These are phyloP conservation scores for Diaporthe ilicicola DNA, from an alignment of 2,329 filamentous ascomycete species.

Conservation along the genomic window DNA sequence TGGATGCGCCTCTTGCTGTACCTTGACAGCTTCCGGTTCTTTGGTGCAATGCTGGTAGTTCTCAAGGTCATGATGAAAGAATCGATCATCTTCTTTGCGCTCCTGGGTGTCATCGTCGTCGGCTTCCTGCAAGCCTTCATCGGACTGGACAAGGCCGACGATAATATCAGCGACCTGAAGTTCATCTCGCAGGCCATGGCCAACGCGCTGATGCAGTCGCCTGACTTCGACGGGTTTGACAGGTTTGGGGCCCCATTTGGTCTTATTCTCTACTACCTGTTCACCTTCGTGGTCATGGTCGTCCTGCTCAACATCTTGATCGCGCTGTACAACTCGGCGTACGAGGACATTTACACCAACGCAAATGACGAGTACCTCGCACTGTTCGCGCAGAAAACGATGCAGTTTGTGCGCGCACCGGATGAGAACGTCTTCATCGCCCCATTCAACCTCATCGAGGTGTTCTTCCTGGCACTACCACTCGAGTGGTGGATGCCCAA, in stretches of 20 bases:
- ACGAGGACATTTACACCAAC: constrained; percentile 93
- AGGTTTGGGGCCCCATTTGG: constrained; percentile 93
- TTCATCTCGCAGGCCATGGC: constrained; percentile 86
- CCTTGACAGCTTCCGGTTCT: constrained; percentile 92
- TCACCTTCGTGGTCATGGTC: constrained; percentile 96
- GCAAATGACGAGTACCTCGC: constrained; percentile 96
- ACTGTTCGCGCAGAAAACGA: constrained; percentile 90
- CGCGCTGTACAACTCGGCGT: constrained; percentile 95
- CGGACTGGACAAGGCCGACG: constrained; percentile 85
- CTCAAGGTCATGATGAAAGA: constrained; percentile 95
- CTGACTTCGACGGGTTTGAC: constrained; percentile 90
- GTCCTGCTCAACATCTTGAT: constrained; percentile 95
- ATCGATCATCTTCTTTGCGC: constrained; percentile 94
- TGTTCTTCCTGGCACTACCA: constrained; percentile 78
- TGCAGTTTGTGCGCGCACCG: constrained; percentile 95
- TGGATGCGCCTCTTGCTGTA: constrained; percentile 94
- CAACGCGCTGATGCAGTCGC: constrained; percentile 90
- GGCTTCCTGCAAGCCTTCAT: constrained; percentile 95
- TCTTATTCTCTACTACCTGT: constrained; percentile 94
- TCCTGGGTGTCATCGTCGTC: constrained; percentile 83
- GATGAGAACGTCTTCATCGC: constrained; percentile 99
- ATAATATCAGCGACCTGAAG: constrained; percentile 71
- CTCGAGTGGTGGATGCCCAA: constrained; percentile 97
- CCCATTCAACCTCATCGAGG: constrained; percentile 92
- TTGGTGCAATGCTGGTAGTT: constrained; percentile 97